Base-by-base conservation (phyloP, 169 alveolate species). In the Babesia bigemina region DNA sequence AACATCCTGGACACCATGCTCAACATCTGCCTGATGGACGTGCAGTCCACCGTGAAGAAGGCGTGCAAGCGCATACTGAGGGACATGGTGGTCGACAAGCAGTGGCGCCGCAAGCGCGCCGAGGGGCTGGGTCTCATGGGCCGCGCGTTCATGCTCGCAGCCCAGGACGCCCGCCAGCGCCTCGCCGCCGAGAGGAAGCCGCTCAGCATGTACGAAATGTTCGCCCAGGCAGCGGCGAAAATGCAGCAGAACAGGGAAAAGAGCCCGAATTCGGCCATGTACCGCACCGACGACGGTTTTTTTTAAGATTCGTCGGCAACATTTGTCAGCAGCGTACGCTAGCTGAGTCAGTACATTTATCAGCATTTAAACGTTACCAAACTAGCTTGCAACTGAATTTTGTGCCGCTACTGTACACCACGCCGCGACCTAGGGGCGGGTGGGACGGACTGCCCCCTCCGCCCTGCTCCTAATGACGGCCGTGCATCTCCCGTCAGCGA, bases 61-160 rank as follows among this genome's bases (percentile, higher is more conserved):
- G 95, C 94, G 33, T 87, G 95, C 56, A 94, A 92, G 73, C 89
- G 93, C 75, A 90, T 94, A 3, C 56, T 94, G 61, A 91, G 91
- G 63, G 97, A 94, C 63, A 94, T 94, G 97, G 84, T 91, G 24
- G 97, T 92, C 17, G 96, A 92, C 55, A 77, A 85, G 36, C 83
- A 79, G 0, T 71, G 88, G 86, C 88, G 97, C 36, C 69, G 90
- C 59, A 85, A 86, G 50, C 86, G 97, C n/a, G 97, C 97, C 7
- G 92, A 92, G 74, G 95, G 95, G 29, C 89, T 94, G 44, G 87
- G 92, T 9, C 93, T 85, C 57, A 65, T 91, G 73, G 97, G 96
- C 13, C 83, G 86, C 29, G 81, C 91, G 53, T 91, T 94, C 78
- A 91, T 89, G 86, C 83, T 72, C 48, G 94, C 90, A 17, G 94